A percentile compares a stretch with the other conserved stretches of the same genome.
These are phyloP conservation scores for Niebla homalea DNA, from an alignment of 495 filamentous ascomycete species.

Conservation along the genomic window DNA sequence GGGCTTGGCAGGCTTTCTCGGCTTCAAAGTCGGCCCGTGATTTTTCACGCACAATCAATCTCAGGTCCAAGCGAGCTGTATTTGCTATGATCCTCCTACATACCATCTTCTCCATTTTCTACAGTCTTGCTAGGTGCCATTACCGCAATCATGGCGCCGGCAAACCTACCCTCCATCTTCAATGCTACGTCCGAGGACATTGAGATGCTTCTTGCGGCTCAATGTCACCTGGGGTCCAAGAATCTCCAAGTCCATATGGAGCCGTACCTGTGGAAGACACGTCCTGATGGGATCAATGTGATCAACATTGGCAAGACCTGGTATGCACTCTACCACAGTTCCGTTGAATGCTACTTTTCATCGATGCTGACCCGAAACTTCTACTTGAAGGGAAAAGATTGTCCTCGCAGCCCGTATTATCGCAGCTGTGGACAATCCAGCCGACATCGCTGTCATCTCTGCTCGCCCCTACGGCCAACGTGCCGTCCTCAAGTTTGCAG, in stretches of 20 bases:
- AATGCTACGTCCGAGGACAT: slow-evolving; percentile 79
- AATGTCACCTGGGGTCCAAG: slow-evolving; percentile 95
- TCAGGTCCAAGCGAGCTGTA: neutral
- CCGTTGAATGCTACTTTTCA: neutral
- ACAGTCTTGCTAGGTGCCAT: slow-evolving; percentile 34
- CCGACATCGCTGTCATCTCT: slow-evolving; percentile 97
- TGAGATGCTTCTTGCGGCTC: slow-evolving; percentile 96
- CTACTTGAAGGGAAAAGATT: slow-evolving; percentile 78
- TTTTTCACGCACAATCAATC: slow-evolving; percentile 9
- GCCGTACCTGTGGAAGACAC: slow-evolving; percentile 98
- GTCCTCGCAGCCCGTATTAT: slow-evolving; percentile 97
- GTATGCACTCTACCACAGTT: slow-evolving; percentile 32
- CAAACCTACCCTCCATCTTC: slow-evolving; percentile 82
- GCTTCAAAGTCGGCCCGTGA: neutral
- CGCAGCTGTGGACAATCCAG: slow-evolving; percentile 96
- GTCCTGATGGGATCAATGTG: slow-evolving; percentile 93
- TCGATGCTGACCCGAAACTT: neutral
- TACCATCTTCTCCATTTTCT: slow-evolving; percentile 20
- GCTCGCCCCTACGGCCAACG: slow-evolving; percentile 99
- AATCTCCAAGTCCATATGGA: slow-evolving; percentile 99
- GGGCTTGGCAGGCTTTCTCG: neutral
- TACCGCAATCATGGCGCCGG: slow-evolving; percentile 77
- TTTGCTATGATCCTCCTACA: neutral
- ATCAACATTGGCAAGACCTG: slow-evolving; percentile 99
- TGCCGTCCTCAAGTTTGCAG: slow-evolving; percentile 96